phyloP scores from a whole-genome alignment of 2,329 filamentous ascomycete species.

The Dryadomyces quercivorus region DNA sequence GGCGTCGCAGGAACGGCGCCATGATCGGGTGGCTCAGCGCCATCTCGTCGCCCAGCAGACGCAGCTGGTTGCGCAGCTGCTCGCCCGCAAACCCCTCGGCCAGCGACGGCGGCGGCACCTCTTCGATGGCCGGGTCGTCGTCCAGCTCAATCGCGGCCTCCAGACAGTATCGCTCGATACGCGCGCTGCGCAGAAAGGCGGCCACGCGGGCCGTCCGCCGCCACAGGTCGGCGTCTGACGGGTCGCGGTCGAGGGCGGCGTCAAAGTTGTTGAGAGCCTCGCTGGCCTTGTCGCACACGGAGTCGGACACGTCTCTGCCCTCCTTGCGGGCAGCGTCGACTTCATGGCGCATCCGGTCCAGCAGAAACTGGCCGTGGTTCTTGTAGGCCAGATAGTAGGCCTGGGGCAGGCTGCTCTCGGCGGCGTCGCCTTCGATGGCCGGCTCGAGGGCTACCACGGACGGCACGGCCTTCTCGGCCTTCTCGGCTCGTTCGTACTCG shows the following conservation, averaged over 20 bases:
- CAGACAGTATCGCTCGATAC: conserved; percentile 48
- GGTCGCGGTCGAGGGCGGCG: conserved; percentile 49
- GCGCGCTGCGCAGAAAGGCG: conserved; percentile 41
- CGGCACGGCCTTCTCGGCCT: conserved; percentile 35
- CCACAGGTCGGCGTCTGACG: conserved; percentile 57
- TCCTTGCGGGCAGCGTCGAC: too few species aligned
- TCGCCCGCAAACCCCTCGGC: conserved; percentile 52
- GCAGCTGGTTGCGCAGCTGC: conserved; percentile 43
- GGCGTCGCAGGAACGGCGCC: conserved; percentile 39
- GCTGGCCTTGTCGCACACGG: conserved; percentile 23
- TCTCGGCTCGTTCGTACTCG: conserved; percentile 64
- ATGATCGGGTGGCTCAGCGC: conserved; percentile 49
- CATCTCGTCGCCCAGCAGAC: conserved; percentile 40
- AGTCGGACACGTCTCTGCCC: neutral
- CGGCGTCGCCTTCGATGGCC: conserved; percentile 54
- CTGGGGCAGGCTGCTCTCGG: conserved; percentile 72
- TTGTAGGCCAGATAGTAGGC: conserved; percentile 91
- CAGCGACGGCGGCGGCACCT: conserved; percentile 50
- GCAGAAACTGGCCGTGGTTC: conserved; percentile 81
- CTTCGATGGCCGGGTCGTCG: conserved; percentile 50
- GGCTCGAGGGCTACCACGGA: conserved; percentile 43
- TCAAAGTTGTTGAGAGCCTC: conserved; percentile 44
- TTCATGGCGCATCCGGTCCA: conserved; percentile 53
- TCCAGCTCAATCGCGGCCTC: conserved; percentile 56
- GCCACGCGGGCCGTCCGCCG: conserved; percentile 46